A percentile compares a stretch with the other conserved stretches of the same genome.
These are phyloP conservation scores for Thelephora terrestris DNA, from an alignment of 1,284 basidiomycete genomes.

Conservation along the genomic window DNA sequence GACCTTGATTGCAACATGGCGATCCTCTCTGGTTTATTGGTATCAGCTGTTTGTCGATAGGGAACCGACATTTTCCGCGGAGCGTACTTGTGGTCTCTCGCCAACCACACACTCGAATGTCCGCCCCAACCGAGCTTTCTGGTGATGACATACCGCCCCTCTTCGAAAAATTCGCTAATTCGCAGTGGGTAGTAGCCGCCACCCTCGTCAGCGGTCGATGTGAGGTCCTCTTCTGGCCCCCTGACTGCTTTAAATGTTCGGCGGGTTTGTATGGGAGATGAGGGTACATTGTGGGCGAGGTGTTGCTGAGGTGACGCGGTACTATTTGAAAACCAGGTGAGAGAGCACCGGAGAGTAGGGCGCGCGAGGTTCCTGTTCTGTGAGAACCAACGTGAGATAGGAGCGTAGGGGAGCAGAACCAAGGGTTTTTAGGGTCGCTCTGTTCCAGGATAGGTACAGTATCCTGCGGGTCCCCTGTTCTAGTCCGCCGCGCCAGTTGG, in stretches of 20 bases:
- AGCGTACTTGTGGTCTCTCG: slow-evolving; percentile 25
- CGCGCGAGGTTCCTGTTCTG: no score
- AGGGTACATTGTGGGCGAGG: no score
- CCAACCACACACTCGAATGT: slow-evolving; percentile 32
- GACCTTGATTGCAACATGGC: slow-evolving; percentile 12
- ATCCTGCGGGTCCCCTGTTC: no score
- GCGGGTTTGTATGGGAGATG: background rate
- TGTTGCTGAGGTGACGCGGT: no score
- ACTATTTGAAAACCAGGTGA: no score
- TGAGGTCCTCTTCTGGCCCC: background rate
- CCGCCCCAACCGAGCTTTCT: slow-evolving; percentile 32
- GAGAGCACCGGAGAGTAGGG: no score
- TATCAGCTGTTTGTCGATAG: slow-evolving; percentile 7
- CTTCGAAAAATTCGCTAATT: slow-evolving; percentile 24
- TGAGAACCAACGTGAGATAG: no score
- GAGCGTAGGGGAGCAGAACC: no score
- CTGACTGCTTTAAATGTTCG: background rate
- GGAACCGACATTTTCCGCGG: no score
- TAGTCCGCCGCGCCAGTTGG: no score
- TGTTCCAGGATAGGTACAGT: no score
- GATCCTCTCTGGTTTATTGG: slow-evolving; percentile 17
- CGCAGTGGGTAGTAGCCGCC: slow-evolving; percentile 28
- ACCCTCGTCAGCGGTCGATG: background rate
- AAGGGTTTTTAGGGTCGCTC: no score
- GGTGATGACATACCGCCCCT: slow-evolving; percentile 25